A percentile compares a stretch with the other conserved stretches of the same genome.
Evolutionary conservation across 1,284 basidiomycete species (phyloP).

Genomic region (Malassezia japonica): DNA sequence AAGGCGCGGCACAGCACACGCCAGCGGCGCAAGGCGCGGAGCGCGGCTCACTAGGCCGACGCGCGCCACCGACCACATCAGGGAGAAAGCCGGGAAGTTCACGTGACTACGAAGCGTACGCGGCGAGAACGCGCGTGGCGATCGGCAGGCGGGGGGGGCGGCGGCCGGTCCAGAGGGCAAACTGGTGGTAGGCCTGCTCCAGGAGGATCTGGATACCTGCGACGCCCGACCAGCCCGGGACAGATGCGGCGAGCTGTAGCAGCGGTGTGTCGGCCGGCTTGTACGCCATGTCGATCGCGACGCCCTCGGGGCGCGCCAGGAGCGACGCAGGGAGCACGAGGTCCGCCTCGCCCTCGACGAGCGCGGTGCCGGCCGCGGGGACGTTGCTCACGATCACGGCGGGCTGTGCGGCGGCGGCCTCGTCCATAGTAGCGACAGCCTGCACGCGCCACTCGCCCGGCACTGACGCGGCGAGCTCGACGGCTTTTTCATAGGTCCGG

Average conservation of each 20-base stretch:
- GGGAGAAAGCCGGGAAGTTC: no score
- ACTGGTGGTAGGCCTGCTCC: constrained; percentile 45
- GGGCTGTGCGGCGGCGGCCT: constrained; percentile 15
- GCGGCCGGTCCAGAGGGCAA: constrained; percentile 36
- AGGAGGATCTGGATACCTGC: constrained; percentile 42
- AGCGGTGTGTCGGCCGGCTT: constrained; percentile 39
- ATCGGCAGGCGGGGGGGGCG: constrained; percentile 30
- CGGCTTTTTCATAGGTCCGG: constrained; percentile 38
- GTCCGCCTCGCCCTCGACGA: constrained; percentile 19
- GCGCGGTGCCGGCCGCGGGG: constrained; percentile 31
- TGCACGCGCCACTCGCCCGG: constrained; percentile 38
- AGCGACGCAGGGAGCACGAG: constrained; percentile 30
- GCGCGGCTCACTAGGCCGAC: no score
- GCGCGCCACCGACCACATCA: no score
- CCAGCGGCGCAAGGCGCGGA: no score
- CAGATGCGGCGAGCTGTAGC: constrained; percentile 21
- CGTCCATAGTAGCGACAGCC: constrained; percentile 24
- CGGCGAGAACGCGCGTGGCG: constrained; percentile 19
- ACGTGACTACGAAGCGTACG: constrained; percentile 17
- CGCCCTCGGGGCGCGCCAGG: constrained; percentile 31
- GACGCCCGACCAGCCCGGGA: constrained; percentile 23
- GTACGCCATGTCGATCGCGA: constrained; percentile 47
- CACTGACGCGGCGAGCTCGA: constrained; percentile 24
- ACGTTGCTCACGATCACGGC: constrained; percentile 39
- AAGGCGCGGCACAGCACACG: no score